Conservation (phyloP, 208 protist genomes). For the Leishmania amazonensis region DNA sequence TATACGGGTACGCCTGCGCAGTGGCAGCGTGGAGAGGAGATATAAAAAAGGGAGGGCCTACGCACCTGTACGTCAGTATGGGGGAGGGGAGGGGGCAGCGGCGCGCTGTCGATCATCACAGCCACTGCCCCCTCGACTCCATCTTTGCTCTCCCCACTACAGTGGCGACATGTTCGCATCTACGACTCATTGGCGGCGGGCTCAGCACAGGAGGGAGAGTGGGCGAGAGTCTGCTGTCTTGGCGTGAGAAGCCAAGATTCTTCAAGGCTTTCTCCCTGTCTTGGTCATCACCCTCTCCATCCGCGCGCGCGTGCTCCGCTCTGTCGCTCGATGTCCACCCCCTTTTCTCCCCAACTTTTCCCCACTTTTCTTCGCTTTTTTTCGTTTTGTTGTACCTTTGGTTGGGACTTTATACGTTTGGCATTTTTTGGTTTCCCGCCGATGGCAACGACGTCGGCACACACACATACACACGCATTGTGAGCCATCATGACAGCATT, state of each 20-base stretch:
- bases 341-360: not conserved
- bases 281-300: not conserved
- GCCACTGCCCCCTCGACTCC: not conserved
- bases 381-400: not conserved
- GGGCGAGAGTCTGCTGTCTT: not conserved
- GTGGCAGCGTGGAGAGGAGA: not conserved
- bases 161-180: not conserved
- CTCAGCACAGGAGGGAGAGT: not conserved
- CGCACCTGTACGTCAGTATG: not conserved
- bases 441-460: not conserved
- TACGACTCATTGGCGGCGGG: not conserved
- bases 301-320: not conserved
- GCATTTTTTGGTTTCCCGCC: not conserved
- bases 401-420: not conserved
- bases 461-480: not conserved
- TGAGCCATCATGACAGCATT: not conserved
- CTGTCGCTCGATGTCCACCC: not conserved
- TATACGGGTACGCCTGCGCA: not conserved
- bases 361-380: not conserved
- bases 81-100: not conserved
- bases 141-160: not conserved
- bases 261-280: not conserved
- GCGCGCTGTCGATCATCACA: not conserved
- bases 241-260: not conserved
- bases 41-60: not conserved